Percentiles rank a stretch among this genome's conserved stretches.
Conservation (phyloP, 345 rosid genomes). For the Brassica juncea region DNA sequence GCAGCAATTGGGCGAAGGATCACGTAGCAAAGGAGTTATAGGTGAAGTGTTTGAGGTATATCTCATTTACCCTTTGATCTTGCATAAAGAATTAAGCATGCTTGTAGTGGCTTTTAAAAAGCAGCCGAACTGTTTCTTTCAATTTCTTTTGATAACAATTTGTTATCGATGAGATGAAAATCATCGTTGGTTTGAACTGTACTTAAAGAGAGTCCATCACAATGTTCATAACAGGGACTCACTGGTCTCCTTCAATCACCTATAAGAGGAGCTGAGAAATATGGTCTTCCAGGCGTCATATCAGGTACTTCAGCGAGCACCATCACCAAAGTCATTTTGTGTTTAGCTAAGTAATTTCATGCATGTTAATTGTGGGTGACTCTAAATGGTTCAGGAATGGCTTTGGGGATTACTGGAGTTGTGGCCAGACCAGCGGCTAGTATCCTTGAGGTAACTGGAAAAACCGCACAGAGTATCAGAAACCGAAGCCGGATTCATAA, state of each 20-base stretch:
- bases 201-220: background rate
- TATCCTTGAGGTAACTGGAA: constrained; percentile 90
- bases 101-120: constrained; percentile 4
- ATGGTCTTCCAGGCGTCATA: constrained; percentile 91
- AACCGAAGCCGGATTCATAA: constrained; percentile 71
- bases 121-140: background rate
- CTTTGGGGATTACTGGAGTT: constrained; percentile 87
- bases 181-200: constrained; percentile 7
- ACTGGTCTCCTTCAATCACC: constrained; percentile 96
- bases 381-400: constrained; percentile 58
- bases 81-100: constrained; percentile 16
- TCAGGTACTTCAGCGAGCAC: constrained; percentile 58
- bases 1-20: constrained; percentile 65
- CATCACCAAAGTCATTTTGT: background rate
- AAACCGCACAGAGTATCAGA: constrained; percentile 92
- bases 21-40: constrained; percentile 88
- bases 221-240: constrained; percentile 63
- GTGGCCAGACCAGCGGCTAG: constrained; percentile 97
- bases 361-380: constrained; percentile 13
- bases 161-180: constrained; percentile 16
- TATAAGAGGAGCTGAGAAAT: constrained; percentile 84
- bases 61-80: constrained; percentile 10
- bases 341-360: constrained; percentile 3
- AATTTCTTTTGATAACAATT: background rate
- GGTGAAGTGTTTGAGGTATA: constrained; percentile 94